Evolutionary conservation across 2,329 filamentous ascomycete species (phyloP).

Genomic region (Beauveria sp.): DNA sequence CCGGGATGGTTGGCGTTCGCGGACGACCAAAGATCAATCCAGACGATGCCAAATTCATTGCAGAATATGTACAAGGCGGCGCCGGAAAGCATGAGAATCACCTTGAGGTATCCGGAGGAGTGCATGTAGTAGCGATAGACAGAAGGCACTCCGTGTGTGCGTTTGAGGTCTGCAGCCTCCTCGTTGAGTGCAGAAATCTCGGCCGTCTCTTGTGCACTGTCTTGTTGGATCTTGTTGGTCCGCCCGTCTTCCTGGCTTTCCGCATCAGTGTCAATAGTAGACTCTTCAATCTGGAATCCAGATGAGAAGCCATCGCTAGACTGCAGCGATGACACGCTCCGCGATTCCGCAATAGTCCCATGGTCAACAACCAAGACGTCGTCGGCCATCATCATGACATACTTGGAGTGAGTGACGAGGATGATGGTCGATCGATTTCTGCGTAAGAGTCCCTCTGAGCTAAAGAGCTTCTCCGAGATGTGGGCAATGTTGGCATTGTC

Average conservation of each 20-base stretch:
- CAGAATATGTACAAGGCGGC: conserved; percentile 14
- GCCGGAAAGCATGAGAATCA: conserved; percentile 13
- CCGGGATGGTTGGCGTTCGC: conserved; percentile 13
- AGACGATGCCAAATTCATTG: conserved; percentile 17
- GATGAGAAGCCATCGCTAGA: not conserved
- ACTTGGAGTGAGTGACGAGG: conserved; percentile 20
- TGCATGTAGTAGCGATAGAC: conserved; percentile 17
- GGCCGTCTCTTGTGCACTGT: not conserved
- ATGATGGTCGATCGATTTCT: conserved; percentile 17
- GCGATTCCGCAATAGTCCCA: not conserved
- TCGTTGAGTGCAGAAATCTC: conserved; percentile 12
- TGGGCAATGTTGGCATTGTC: conserved; percentile 29
- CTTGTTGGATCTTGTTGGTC: no score
- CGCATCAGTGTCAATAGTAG: not conserved
- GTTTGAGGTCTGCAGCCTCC: conserved; percentile 8
- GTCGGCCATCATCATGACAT: conserved; percentile 5
- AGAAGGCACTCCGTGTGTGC: conserved; percentile 12
- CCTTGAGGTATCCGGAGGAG: conserved; percentile 12
- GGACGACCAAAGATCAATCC: conserved; percentile 20
- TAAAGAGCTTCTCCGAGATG: conserved; percentile 28
- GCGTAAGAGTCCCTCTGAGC: conserved; percentile 21
- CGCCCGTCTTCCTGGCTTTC: not conserved
- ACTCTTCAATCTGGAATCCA: not conserved
- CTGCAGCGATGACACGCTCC: not conserved
- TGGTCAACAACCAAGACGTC: conserved; percentile 3